These are phyloP conservation scores for Lecanicillium sp. DNA, from an alignment of 2,329 filamentous ascomycete genomes.

Conservation along the genomic window DNA sequence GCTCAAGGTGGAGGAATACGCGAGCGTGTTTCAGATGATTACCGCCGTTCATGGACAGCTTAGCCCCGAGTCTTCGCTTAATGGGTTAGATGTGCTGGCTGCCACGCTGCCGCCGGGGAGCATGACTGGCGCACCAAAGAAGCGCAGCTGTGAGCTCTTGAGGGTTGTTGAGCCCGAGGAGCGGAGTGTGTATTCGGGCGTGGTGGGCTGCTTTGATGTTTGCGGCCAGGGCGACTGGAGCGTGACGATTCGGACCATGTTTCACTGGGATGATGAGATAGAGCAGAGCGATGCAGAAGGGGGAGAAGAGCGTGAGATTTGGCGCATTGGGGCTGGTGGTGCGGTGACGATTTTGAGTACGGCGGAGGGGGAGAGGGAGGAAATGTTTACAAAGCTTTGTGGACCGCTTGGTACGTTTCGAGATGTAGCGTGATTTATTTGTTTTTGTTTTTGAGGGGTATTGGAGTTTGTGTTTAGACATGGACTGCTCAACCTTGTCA, in stretches of 20 bases:
- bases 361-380: slow-evolving; percentile 72
- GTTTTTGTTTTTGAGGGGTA: too few species aligned
- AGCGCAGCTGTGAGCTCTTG: slow-evolving; percentile 80
- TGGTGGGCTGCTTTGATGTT: slow-evolving; percentile 83
- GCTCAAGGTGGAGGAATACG: slow-evolving; percentile 84
- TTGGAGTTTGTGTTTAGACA: too few species aligned
- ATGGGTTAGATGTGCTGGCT: slow-evolving; percentile 66
- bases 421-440: slow-evolving; percentile 19
- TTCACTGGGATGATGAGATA: slow-evolving; percentile 58
- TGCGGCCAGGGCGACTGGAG: slow-evolving; percentile 83
- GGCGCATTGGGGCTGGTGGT: slow-evolving; percentile 83
- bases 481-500: too few species aligned
- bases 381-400: slow-evolving; percentile 74
- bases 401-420: slow-evolving; percentile 45
- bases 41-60: slow-evolving; percentile 72
- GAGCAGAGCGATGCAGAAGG: slow-evolving; percentile 12
- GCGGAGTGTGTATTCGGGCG: slow-evolving; percentile 76
- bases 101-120: slow-evolving; percentile 78
- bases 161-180: slow-evolving; percentile 55
- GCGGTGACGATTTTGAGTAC: slow-evolving; percentile 83
- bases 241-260: slow-evolving; percentile 80
- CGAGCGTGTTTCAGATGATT: slow-evolving; percentile 85
- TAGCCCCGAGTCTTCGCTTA: slow-evolving; percentile 17
- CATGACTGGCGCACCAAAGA: slow-evolving; percentile 96
- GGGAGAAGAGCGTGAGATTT: slow-evolving; percentile 43